A percentile compares a stretch with the other conserved stretches of the same genome.
Conservation (phyloP, 164 flowering plant genomes). For the Vitis cinerea region DNA sequence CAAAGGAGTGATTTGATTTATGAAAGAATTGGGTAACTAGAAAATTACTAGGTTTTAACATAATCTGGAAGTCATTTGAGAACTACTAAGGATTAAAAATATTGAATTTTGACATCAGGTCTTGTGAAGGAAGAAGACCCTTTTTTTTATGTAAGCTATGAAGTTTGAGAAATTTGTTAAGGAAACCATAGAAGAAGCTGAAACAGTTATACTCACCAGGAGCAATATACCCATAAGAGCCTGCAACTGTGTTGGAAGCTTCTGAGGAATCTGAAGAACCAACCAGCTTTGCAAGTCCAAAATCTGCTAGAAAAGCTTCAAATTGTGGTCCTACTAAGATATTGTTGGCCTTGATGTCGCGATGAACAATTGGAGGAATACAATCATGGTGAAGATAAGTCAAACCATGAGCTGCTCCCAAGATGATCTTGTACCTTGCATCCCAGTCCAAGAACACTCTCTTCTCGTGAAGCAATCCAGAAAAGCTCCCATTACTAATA, state of each 20-base stretch:
- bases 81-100: too few relatives aligned
- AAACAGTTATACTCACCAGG: constrained; percentile 48
- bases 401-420: constrained; percentile 62
- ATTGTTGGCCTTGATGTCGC: constrained; percentile 64
- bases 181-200: neutral
- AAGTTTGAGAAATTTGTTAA: neutral
- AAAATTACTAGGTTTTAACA: too few relatives aligned
- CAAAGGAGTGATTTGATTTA: too few relatives aligned
- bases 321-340: constrained; percentile 54
- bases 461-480: constrained; percentile 52
- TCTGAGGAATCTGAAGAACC: constrained; percentile 29
- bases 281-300: constrained; percentile 61
- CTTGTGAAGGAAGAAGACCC: too few relatives aligned
- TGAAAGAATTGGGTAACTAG: too few relatives aligned
- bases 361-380: constrained; percentile 58
- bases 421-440: constrained; percentile 47
- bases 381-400: constrained; percentile 77
- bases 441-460: constrained; percentile 52
- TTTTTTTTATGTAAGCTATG: too few relatives aligned
- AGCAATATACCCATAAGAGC: constrained; percentile 74
- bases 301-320: constrained; percentile 63
- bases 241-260: constrained; percentile 42
- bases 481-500: constrained; percentile 56
- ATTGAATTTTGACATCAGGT: too few relatives aligned
- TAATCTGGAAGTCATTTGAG: too few relatives aligned